Evolutionary conservation across 768 basidiomycete species (phyloP), one percentile per base, ranked within the genome.

Genomic region (Chalciporus chontae): DNA sequence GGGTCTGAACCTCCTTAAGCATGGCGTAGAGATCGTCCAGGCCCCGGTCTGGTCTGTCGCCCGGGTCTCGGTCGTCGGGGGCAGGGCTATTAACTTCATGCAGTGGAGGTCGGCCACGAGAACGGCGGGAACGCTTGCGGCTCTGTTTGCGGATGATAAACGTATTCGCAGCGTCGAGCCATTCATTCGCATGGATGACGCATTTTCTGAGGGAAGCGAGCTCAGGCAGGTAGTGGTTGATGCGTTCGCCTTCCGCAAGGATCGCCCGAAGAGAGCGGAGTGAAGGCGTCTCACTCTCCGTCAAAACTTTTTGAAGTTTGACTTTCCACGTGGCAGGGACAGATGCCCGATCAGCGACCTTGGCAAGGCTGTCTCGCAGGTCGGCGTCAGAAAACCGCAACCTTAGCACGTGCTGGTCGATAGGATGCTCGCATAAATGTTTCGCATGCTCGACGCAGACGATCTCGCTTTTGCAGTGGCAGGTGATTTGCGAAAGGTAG

Each of bases 401-500:
- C 42, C 89, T 84, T 45, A 97, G 71, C 23, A 77, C 77, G 36
- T 82, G 77, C 50, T 83, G 76, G 62, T 67, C 73, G 65, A 66
- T 75, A 13, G 73, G 59, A 62, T 84, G 84, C 42, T 71, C 79
- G 71, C 94, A 97, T 15, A 95, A 77, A 18, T 84, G 73, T 31
- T 85, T 75, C 26, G 78, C 78, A 69, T 98, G 95, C 49, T 94
- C 88, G 43, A 89, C 79, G 66, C 96, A 99, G 11, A 85, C 82
- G 29, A 95, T 83, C 54, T 83, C 80, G 45, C 69, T 79, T 38
- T 85, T 85, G 75, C 92, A 94, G 27, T 73, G 71, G 65, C 92
- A 94, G 50, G 81, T 84, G 63, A 97, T 76, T 62, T 96, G 94
- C 2, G 96, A 94, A 37, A 99, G 81, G 67, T 96, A 98, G 69